Evolutionary conservation across 2,329 filamentous ascomycete species (phyloP).

Genomic region (Cladosporium oxysporum): DNA sequence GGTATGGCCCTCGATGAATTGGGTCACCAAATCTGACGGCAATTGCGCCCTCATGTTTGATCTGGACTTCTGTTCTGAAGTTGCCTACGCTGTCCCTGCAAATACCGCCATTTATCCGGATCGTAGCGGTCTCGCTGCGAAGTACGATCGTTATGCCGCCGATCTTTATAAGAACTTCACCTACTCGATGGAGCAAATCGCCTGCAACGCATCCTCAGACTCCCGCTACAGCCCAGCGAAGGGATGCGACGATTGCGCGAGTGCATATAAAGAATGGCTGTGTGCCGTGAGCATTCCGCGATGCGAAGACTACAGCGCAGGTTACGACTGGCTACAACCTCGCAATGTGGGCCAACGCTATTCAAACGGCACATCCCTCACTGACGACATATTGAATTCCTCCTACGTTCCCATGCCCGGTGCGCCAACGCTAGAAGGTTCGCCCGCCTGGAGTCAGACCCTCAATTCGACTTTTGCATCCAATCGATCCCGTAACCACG

Average conservation of each 20-base stretch:
- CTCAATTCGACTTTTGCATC: conserved; percentile 35
- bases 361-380: conserved; percentile 33
- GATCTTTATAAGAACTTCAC: conserved; percentile 74
- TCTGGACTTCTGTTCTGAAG: conserved; percentile 83
- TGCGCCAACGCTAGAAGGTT: conserved; percentile 37
- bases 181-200: conserved; percentile 78
- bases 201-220: conserved; percentile 74
- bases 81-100: conserved; percentile 87
- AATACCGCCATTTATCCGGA: conserved; percentile 67
- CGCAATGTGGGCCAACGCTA: conserved; percentile 66
- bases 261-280: conserved; percentile 90
- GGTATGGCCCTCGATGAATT: conserved; percentile 71
- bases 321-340: conserved; percentile 58
- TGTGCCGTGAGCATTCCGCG: conserved; percentile 91
- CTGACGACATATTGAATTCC: conserved; percentile 26
- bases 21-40: conserved; percentile 75
- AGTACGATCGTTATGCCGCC: conserved; percentile 77
- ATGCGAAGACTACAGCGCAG: conserved; percentile 76
- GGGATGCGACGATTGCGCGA: conserved; percentile 72
- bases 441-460: conserved; percentile 34
- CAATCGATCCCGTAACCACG: conserved; percentile 42
- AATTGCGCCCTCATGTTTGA: conserved; percentile 87
- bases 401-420: conserved; percentile 37
- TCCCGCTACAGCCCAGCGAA: conserved; percentile 80
- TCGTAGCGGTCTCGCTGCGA: conserved; percentile 60